Percentiles rank a stretch among this genome's conserved stretches.
These are phyloP conservation scores for Megacollybia marginata DNA, from an alignment of 768 basidiomycete species.

Conservation along the genomic window DNA sequence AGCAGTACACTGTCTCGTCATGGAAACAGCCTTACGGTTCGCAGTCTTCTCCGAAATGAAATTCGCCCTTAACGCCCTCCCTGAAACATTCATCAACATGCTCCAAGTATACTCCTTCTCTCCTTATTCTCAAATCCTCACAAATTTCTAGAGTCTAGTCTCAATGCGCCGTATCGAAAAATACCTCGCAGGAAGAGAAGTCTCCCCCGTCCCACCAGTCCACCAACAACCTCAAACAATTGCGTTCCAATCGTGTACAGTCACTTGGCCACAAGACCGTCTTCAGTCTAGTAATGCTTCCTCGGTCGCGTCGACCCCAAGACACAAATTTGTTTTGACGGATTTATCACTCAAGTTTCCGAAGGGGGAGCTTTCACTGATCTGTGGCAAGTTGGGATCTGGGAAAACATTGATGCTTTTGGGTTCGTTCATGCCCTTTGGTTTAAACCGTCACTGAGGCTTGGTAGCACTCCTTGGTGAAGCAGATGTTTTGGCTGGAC, in stretches of 20 bases:
- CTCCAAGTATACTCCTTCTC: conserved; percentile 48
- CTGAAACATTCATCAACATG: conserved; percentile 87
- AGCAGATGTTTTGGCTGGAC: conserved; percentile 77
- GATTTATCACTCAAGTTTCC: conserved; percentile 78
- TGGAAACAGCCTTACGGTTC: not conserved
- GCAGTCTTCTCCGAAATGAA: conserved; percentile 83
- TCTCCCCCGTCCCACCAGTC: conserved; percentile 53
- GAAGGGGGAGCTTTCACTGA: conserved; percentile 65
- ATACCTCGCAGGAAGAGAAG: conserved; percentile 72
- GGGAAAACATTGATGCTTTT: conserved; percentile 85
- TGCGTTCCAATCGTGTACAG: conserved; percentile 75
- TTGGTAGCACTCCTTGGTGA: conserved; percentile 73
- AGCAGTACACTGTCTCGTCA: conserved; percentile 15
- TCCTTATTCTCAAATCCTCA: not conserved
- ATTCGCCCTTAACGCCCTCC: conserved; percentile 80
- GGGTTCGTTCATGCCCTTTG: conserved; percentile 26
- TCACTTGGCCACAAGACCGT: conserved; percentile 87
- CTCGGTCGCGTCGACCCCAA: conserved; percentile 65
- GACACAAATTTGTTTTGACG: conserved; percentile 71
- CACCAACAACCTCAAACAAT: conserved; percentile 52
- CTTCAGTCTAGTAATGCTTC: conserved; percentile 24
- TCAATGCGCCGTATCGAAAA: conserved; percentile 89
- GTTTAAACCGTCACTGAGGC: not conserved
- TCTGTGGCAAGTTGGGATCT: conserved; percentile 86
- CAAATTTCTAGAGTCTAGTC: conserved; percentile 51